A percentile compares a stretch with the other conserved stretches of the same genome.
These are phyloP conservation scores for Candida anglica DNA, from an alignment of 805 yeast genomes.

Conservation along the genomic window DNA sequence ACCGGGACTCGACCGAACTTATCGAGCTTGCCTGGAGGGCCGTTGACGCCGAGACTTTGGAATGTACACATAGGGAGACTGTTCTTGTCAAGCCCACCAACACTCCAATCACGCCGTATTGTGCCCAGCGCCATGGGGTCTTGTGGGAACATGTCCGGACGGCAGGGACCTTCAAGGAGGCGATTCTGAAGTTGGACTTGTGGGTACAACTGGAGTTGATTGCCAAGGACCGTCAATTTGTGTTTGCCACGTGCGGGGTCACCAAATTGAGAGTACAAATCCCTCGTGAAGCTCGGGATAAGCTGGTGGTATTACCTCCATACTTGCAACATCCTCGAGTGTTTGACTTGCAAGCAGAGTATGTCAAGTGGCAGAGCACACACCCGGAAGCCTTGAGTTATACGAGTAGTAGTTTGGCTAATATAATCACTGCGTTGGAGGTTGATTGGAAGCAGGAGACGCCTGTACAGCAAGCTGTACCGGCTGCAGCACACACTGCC, in stretches of 20 bases:
- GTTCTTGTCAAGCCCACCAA: constrained; percentile 56
- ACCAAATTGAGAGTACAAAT: constrained; percentile 75
- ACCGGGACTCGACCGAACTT: constrained; percentile 66
- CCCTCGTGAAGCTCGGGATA: constrained; percentile 78
- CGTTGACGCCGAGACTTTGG: constrained; percentile 50
- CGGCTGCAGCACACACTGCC: neutral
- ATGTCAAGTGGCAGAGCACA: constrained; percentile 59
- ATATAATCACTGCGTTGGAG: constrained; percentile 46
- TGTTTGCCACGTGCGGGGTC: constrained; percentile 62
- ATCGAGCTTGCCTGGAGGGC: constrained; percentile 66
- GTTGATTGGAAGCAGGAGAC: constrained; percentile 20
- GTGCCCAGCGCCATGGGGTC: constrained; percentile 48
- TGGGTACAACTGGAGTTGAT: constrained; percentile 43
- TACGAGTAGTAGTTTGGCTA: constrained; percentile 30
- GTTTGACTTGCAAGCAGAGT: constrained; percentile 76
- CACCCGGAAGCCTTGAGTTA: constrained; percentile 49
- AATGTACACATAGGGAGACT: constrained; percentile 38
- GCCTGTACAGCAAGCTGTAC: too few relatives aligned
- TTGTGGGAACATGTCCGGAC: constrained; percentile 59
- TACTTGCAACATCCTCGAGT: constrained; percentile 72
- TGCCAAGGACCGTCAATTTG: constrained; percentile 45
- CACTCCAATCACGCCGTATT: constrained; percentile 61
- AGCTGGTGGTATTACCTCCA: constrained; percentile 64
- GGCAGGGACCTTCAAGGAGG: constrained; percentile 61
- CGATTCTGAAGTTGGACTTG: constrained; percentile 51